Conservation (phyloP, 1,284 basidiomycete species). For the Ganoderma lucidum region DNA sequence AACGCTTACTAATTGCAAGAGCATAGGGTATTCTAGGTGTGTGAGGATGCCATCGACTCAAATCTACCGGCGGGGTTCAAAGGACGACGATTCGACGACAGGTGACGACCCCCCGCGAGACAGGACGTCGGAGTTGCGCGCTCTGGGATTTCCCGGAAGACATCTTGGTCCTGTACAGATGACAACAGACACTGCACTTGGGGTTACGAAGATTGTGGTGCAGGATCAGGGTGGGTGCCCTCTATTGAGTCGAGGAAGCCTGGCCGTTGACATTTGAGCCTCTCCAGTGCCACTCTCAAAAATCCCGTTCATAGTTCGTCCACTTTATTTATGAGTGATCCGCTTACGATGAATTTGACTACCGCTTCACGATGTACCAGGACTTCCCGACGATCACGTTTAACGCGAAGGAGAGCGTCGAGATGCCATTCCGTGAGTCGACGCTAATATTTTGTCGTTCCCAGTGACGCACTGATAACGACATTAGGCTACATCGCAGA, state of each 20-base stretch:
- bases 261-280: constrained; percentile 11
- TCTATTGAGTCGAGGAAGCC: not conserved
- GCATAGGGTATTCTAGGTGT: constrained; percentile 69
- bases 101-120: constrained; percentile 94
- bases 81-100: constrained; percentile 30
- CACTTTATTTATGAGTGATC: too few relatives aligned
- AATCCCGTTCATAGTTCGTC: constrained; percentile 75
- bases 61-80: not conserved
- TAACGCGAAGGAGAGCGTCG: constrained; percentile 84
- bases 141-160: constrained; percentile 85
- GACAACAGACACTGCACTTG: constrained; percentile 98
- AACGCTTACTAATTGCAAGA: not conserved
- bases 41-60: not conserved
- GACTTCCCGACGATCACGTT: constrained; percentile 90
- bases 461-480: not conserved
- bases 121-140: constrained; percentile 86
- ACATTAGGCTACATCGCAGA: constrained; percentile 64
- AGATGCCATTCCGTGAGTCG: constrained; percentile 91
- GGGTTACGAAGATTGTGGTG: constrained; percentile 90
- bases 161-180: constrained; percentile 91
- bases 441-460: not conserved
- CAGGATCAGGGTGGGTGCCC: constrained; percentile 68
- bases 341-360: not conserved
- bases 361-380: constrained; percentile 47
- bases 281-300: constrained; percentile 65